Evolutionary conservation across 2,329 filamentous ascomycete species (phyloP).

Genomic region (Sphaerostilbella broomeana): DNA sequence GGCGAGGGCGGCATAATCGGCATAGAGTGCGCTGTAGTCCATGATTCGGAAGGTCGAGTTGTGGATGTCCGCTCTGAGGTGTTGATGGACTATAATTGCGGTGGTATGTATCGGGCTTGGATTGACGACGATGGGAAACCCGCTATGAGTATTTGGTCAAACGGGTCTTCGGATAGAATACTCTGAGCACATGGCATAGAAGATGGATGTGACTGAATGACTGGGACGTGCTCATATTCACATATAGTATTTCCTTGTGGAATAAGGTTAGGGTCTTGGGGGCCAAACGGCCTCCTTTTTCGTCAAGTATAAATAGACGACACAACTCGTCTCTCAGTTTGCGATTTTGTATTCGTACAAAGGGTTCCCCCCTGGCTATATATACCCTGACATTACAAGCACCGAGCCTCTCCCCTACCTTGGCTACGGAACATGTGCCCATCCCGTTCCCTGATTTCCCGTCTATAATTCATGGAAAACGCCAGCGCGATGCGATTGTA

Average conservation of each 20-base stretch:
- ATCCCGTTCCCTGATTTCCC: conserved; percentile 8
- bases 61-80: conserved; percentile 44
- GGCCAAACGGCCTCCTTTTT: not conserved
- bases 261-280: conserved; percentile 3
- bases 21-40: conserved; percentile 53
- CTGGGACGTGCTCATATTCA: not conserved
- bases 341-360: conserved; percentile 8
- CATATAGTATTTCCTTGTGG: conserved; percentile 1
- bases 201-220: not conserved
- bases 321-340: not conserved
- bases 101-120: conserved; percentile 82
- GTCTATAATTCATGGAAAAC: conserved; percentile 29
- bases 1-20: conserved; percentile 84
- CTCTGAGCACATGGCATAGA: not conserved
- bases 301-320: conserved; percentile 9
- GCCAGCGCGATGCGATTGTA: conserved; percentile 27
- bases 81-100: conserved; percentile 75
- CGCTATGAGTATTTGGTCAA: conserved; percentile 41
- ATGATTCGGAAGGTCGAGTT: conserved; percentile 36
- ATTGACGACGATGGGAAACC: conserved; percentile 54
- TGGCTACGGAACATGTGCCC: conserved; percentile 2
- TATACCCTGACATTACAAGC: not conserved
- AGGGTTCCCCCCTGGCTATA: not conserved
- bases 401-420: not conserved
- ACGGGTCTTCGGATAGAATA: conserved; percentile 20